These are phyloP conservation scores for Heteromeles arbutifolia DNA, from an alignment of 306 rosid species.

Conservation along the genomic window DNA sequence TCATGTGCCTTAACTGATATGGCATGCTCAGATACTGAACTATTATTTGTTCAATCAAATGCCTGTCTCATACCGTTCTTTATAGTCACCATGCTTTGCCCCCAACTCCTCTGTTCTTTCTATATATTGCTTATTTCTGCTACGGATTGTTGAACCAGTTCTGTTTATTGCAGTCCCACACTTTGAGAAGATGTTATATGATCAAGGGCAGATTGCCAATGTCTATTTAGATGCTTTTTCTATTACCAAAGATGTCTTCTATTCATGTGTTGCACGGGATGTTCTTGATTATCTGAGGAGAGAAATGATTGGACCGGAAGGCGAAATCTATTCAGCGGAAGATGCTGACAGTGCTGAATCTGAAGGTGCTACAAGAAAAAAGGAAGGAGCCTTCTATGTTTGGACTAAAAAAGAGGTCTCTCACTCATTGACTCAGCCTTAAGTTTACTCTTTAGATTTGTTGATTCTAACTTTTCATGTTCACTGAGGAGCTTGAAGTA, in stretches of 20 bases:
- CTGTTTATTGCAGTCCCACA: slow-evolving; percentile 74
- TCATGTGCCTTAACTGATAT: not conserved
- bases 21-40: not conserved
- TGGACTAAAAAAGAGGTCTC: slow-evolving; percentile 82
- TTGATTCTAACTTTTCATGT: not conserved
- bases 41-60: not conserved
- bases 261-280: slow-evolving; percentile 62
- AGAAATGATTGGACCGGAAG: slow-evolving; percentile 89
- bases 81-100: not conserved
- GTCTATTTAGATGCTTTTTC: slow-evolving; percentile 74
- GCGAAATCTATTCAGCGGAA: slow-evolving; percentile 98
- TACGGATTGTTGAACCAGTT: slow-evolving; percentile 13
- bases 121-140: not conserved
- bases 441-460: not conserved
- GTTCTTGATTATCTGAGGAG: slow-evolving; percentile 87
- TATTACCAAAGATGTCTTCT: slow-evolving; percentile 64
- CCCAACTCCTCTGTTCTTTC: not conserved
- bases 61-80: not conserved
- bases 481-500: not conserved
- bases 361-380: slow-evolving; percentile 63
- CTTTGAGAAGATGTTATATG: slow-evolving; percentile 98
- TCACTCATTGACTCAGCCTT: not conserved
- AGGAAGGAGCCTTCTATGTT: slow-evolving; percentile 87
- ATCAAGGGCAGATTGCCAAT: slow-evolving; percentile 87
- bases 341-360: slow-evolving; percentile 97